Conservation (phyloP, 306 rosid species). For the Cucumis melo region DNA sequence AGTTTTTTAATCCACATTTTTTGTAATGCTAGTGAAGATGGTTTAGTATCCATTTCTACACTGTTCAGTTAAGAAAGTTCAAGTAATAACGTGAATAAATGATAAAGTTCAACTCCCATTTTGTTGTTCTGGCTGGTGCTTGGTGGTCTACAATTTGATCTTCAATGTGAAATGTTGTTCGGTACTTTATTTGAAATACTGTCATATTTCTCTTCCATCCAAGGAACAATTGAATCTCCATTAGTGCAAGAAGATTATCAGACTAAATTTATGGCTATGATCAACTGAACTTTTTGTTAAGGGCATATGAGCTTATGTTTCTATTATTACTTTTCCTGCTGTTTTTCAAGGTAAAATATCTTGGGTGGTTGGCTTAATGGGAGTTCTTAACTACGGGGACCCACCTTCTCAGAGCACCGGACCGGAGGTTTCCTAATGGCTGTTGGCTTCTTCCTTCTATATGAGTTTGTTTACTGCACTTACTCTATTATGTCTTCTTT, state of each 20-base stretch:
- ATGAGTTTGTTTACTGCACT: slow-evolving; percentile 1
- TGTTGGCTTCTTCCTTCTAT: no score
- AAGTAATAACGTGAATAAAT: not conserved
- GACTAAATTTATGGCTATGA: not conserved
- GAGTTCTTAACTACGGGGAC: not conserved
- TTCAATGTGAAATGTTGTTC: not conserved
- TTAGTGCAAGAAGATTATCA: not conserved
- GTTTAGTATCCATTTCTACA: not conserved
- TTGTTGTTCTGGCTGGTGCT: not conserved
- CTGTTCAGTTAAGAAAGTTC: not conserved
- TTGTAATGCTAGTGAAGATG: not conserved
- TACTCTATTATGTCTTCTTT: not conserved
- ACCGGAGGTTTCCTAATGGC: not conserved
- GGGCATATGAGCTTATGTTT: not conserved
- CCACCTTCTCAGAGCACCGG: not conserved
- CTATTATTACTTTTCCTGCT: not conserved
- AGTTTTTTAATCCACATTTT: not conserved
- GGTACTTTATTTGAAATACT: not conserved
- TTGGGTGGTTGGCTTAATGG: not conserved
- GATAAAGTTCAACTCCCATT: not conserved
- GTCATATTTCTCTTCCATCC: not conserved
- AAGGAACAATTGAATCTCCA: not conserved
- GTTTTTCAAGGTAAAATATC: not conserved
- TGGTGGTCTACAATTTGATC: not conserved
- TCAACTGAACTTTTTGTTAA: not conserved